Percentiles rank a stretch among this genome's conserved stretches.
phyloP scores from a whole-genome alignment of 768 basidiomycete species.

The Infundibulicybe gibba region DNA sequence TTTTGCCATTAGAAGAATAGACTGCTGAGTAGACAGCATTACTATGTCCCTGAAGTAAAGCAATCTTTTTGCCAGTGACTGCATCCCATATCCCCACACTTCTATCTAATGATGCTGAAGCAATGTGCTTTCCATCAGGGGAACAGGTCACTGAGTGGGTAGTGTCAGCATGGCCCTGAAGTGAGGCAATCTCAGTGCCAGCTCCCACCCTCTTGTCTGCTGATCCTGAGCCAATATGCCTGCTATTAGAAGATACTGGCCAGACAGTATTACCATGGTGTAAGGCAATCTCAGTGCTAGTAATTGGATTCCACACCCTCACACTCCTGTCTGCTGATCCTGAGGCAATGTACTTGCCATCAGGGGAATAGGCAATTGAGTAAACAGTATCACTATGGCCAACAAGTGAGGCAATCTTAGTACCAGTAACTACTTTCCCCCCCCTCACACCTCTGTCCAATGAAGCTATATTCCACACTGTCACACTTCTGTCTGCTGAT shows the following conservation, averaged over 20 bases:
- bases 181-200: conserved; percentile 3
- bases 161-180: conserved; percentile 12
- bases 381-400: no score
- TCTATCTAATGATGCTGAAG: conserved; percentile 8
- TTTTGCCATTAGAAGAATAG: conserved; percentile 16
- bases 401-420: neutral
- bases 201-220: neutral
- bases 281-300: no score
- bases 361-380: no score
- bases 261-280: no score
- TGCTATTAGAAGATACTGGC: neutral
- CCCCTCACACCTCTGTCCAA: conserved; percentile 12
- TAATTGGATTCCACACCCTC: no score
- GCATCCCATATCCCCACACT: conserved; percentile 10
- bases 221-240: neutral
- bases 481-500: no score
- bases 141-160: conserved; percentile 14
- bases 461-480: conserved; percentile 2
- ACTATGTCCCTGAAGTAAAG: conserved; percentile 7
- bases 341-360: no score
- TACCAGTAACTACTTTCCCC: conserved; percentile 1
- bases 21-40: conserved; percentile 12
- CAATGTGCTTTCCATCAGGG: neutral
- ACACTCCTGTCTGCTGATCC: no score
- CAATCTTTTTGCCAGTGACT: conserved; percentile 1